Evolutionary conservation across 768 basidiomycete species (phyloP).

Genomic region (Lentinula lateritia): DNA sequence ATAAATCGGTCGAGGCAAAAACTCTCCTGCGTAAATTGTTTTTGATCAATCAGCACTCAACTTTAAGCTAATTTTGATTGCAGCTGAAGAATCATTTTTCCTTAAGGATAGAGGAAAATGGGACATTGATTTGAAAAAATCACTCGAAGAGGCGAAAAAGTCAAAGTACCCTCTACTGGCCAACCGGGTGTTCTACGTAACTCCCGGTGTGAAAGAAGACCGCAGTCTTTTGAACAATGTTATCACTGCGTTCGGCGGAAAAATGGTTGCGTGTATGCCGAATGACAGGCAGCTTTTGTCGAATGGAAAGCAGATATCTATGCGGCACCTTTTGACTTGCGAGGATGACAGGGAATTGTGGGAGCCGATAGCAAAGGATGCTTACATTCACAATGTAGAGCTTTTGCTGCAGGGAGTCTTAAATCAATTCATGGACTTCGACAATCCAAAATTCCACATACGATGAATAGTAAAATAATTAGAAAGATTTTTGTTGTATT

Average conservation of each 20-base stretch:
- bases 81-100: conserved; percentile 60
- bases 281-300: conserved; percentile 22
- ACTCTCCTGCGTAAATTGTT: conserved; percentile 56
- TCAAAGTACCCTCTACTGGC: conserved; percentile 52
- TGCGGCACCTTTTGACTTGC: conserved; percentile 55
- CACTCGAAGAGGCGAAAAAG: conserved; percentile 52
- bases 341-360: conserved; percentile 60
- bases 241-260: conserved; percentile 64
- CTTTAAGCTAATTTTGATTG: not conserved
- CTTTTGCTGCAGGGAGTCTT: conserved; percentile 59
- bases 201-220: conserved; percentile 56
- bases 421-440: conserved; percentile 64
- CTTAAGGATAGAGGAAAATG: conserved; percentile 61
- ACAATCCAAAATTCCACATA: conserved; percentile 35
- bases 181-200: conserved; percentile 70
- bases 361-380: conserved; percentile 49
- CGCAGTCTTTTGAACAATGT: conserved; percentile 62
- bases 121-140: conserved; percentile 55
- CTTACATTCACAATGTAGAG: conserved; percentile 64
- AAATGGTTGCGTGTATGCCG: conserved; percentile 30
- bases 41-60: not conserved
- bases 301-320: not conserved
- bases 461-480: conserved; percentile 11
- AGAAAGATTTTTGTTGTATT: not conserved
- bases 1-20: conserved; percentile 47